Base-by-base conservation (phyloP, 768 basidiomycete species). In the Boletus vermiculosoides region DNA sequence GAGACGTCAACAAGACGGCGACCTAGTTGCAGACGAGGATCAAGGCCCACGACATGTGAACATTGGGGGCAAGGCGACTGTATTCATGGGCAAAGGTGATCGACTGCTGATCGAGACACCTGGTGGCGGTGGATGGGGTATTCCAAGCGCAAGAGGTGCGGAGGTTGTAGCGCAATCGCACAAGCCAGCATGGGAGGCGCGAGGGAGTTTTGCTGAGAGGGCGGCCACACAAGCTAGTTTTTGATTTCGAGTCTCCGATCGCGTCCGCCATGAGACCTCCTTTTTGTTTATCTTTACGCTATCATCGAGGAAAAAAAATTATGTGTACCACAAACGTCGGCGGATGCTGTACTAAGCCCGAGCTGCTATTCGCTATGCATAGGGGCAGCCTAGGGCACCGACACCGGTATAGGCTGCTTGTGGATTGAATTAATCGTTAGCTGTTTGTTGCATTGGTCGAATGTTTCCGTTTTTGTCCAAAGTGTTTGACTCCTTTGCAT, bases 11-110 rank as follows among this genome's bases (percentile, higher is more conserved):
- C 82, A 82, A 65, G 89, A 91, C 61, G 85, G 87, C 0, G 92
- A 94, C 67, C 57, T 83, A 5, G 76, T 78, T 10, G 78, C 79
- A 30, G 59, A 55, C 49, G 61, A 65, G 15, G 67, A 66, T 6
- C 68, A 65, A 37, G 70, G 74, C 13, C 79, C 74, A 28, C 72
- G 90, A 22, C 75, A 81, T 34, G 88, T 96, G 64, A 95, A 94
- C 70, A 86, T 97, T 42, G 94, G 94, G 9, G 91, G 92, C 11
- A 94, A 95, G 71, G 90, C 87, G 45, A 89, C 88, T 2, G 80
- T 94, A 48, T 83, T 81, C 76, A 94, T 95, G 88, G 90, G 91
- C 37, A 90, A 92, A 64, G 90, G 92, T 7, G 94, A 97, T 67
- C 77, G 79, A 49, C 69, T 97, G 57, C 63, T 87, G 56, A 84